A percentile compares a stretch with the other conserved stretches of the same genome.
Conservation (phyloP, 495 filamentous ascomycete species). For the Penicillium longicatenatum region DNA sequence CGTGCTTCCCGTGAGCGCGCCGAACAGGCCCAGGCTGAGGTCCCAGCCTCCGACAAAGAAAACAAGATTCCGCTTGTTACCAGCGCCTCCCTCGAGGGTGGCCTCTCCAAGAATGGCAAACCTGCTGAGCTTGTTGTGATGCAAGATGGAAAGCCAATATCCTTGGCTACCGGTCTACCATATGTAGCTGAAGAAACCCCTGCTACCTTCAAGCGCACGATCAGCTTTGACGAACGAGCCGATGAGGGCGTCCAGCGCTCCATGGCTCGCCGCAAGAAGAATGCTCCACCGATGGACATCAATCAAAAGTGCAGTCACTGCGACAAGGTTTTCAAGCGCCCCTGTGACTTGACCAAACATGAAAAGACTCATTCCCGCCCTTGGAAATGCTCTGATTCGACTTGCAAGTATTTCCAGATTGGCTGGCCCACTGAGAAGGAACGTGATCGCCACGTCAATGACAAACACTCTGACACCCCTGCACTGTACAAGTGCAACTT, state of each 20-base stretch:
- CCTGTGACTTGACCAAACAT: constrained; percentile 93
- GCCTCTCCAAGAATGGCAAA: constrained; percentile 72
- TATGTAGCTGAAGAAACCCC: constrained; percentile 41
- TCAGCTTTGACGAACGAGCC: constrained; percentile 52
- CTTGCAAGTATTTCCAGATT: constrained; percentile 82
- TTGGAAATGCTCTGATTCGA: constrained; percentile 80
- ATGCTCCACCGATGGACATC: constrained; percentile 67
- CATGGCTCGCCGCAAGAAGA: constrained; percentile 89
- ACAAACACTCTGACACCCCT: constrained; percentile 84
- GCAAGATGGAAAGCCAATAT: constrained; percentile 76
- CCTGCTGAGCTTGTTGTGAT: constrained; percentile 77
- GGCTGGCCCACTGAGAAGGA: constrained; percentile 99
- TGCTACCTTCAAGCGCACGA: constrained; percentile 58
- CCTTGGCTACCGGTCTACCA: constrained; percentile 65
- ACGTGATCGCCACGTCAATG: constrained; percentile 90
- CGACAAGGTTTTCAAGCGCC: constrained; percentile 88
- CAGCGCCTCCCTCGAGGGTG: constrained; percentile 71
- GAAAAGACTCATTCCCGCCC: constrained; percentile 96
- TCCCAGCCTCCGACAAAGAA: constrained; percentile 4
- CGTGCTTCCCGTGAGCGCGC: constrained; percentile 50
- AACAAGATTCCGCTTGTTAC: constrained; percentile 25
- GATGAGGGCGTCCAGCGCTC: constrained; percentile 81
- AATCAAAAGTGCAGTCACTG: constrained; percentile 77
- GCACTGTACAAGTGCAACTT: constrained; percentile 80
- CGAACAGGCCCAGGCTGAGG: constrained; percentile 14